Conservation (phyloP, 257 asterid genomes). For the Plantago ovata region DNA sequence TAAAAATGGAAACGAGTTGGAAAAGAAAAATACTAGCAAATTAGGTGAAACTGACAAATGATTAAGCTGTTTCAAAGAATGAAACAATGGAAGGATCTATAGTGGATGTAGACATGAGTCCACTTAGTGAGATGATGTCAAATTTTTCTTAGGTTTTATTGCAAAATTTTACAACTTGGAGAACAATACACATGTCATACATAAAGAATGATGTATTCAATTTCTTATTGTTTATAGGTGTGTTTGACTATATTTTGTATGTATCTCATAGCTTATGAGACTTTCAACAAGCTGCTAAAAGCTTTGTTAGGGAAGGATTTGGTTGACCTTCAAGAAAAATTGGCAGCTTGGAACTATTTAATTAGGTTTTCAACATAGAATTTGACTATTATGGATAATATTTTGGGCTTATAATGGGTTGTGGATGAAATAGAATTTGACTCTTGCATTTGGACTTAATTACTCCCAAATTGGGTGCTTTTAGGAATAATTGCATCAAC, state of each 20-base stretch:
- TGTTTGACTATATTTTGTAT: neutral
- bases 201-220: neutral
- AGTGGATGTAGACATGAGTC: constrained; percentile 2
- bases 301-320: neutral
- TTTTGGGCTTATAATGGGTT: constrained; percentile 2
- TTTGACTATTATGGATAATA: constrained; percentile 1
- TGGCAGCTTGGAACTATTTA: neutral
- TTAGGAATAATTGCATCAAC: neutral
- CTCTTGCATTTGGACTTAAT: constrained; percentile 8
- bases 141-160: neutral
- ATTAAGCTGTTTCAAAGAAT: neutral
- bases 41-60: too few species aligned
- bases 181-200: neutral
- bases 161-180: constrained; percentile 2
- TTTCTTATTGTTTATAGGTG: neutral
- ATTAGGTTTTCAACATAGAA: neutral
- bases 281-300: neutral
- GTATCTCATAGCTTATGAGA: neutral
- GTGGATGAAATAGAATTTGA: constrained; percentile 3
- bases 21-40: too few species aligned
- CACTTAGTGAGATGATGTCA: neutral
- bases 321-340: constrained; percentile 1
- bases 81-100: constrained; percentile 2
- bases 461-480: neutral
- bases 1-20: too few species aligned